Percentiles rank a stretch among this genome's conserved stretches.
Evolutionary conservation across 257 asterid genomes (phyloP).

Genomic region (Cynanchum wilfordii): DNA sequence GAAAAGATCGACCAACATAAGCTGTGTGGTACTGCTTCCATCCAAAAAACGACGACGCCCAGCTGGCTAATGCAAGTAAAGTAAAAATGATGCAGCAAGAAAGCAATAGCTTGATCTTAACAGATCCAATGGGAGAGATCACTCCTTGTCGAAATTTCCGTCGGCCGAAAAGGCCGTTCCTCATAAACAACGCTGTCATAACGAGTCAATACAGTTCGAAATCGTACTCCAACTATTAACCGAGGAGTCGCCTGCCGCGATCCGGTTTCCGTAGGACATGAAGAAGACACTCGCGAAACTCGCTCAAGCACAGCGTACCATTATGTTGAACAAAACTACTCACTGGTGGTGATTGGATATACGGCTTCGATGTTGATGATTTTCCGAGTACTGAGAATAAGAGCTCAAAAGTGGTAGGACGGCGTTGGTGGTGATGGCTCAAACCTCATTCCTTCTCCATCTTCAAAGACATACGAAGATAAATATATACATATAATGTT

Average conservation of each 20-base stretch:
- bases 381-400: neutral
- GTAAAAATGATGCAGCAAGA: constrained; percentile 40
- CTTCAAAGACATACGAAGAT: neutral
- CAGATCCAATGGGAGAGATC: constrained; percentile 53
- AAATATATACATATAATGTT: neutral
- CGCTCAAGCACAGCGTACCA: neutral
- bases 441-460: neutral
- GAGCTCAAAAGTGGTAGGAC: neutral
- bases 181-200: constrained; percentile 25
- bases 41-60: constrained; percentile 48
- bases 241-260: neutral
- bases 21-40: constrained; percentile 39
- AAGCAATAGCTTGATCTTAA: constrained; percentile 57
- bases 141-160: constrained; percentile 69
- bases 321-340: neutral
- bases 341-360: neutral
- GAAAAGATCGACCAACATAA: constrained; percentile 32
- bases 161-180: constrained; percentile 64
- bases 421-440: neutral
- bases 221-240: neutral
- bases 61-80: constrained; percentile 41
- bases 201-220: neutral
- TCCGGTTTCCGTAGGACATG: neutral
- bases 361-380: neutral
- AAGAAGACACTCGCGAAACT: neutral